phyloP scores from a whole-genome alignment of 2,329 filamentous ascomycete species.

The Botryotinia convoluta region DNA sequence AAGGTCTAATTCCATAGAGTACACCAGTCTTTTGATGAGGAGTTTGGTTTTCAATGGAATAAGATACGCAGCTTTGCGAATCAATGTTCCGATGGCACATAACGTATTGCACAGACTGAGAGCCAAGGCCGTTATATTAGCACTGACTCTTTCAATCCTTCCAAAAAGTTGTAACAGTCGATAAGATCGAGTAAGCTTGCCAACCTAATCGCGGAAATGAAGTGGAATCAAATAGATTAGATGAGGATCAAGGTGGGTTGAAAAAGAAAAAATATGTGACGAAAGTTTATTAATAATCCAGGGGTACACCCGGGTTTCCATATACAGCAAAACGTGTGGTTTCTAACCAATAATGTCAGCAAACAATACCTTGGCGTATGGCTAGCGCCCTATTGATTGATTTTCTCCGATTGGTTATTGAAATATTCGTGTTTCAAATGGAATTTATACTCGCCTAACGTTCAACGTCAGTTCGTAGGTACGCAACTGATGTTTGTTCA shows the following conservation, averaged over 20 bases:
- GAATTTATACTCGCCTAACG: neutral
- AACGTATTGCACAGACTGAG: too few relatives aligned
- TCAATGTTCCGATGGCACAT: neutral
- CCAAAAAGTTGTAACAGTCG: neutral
- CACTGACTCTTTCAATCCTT: neutral
- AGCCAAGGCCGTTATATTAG: neutral
- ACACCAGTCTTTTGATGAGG: neutral
- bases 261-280: neutral
- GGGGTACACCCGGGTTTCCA: neutral
- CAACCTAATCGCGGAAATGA: neutral
- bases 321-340: neutral
- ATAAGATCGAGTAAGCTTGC: neutral
- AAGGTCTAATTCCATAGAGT: neutral
- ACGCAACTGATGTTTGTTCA: neutral
- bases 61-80: neutral
- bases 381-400: neutral
- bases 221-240: constrained; percentile 7
- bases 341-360: neutral
- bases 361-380: neutral
- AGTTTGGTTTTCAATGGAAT: neutral
- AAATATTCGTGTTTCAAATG: neutral
- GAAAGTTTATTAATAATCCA: neutral
- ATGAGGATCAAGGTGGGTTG: neutral
- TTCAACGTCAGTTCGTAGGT: neutral
- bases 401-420: neutral